A percentile compares a stretch with the other conserved stretches of the same genome.
Evolutionary conservation across 169 alveolate species (phyloP).

Genomic region (Cryptosporidium sp.): DNA sequence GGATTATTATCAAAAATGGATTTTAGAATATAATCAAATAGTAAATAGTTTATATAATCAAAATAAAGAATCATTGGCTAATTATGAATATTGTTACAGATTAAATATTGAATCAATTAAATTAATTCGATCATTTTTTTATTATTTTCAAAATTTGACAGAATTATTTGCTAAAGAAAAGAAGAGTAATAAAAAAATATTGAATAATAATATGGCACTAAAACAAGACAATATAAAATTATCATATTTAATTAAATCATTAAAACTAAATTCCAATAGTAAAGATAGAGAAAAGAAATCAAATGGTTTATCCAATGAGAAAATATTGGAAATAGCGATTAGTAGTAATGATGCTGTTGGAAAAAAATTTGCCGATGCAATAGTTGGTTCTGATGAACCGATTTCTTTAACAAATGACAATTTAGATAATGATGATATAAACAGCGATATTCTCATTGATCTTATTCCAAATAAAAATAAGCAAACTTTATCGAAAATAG

Average conservation of each 20-base stretch:
- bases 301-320: not conserved
- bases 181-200: slow-evolving; percentile 24
- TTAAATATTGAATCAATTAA: slow-evolving; percentile 33
- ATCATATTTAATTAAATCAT: slow-evolving; percentile 37
- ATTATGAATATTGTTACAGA: slow-evolving; percentile 4
- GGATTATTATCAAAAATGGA: slow-evolving; percentile 51
- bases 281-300: not conserved
- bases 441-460: slow-evolving; percentile 2
- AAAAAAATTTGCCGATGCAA: not conserved
- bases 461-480: not conserved
- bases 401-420: not conserved
- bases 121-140: slow-evolving; percentile 44
- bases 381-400: slow-evolving; percentile 13
- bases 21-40: slow-evolving; percentile 34
- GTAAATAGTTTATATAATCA: not conserved
- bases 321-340: not conserved
- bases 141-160: slow-evolving; percentile 19
- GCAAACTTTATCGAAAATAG: slow-evolving; percentile 48
- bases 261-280: not conserved
- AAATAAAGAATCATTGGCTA: not conserved
- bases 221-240: slow-evolving; percentile 54
- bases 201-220: slow-evolving; percentile 3
- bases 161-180: slow-evolving; percentile 42
- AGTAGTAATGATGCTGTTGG: not conserved
- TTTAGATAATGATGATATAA: not conserved